Evolutionary conservation across 2,329 filamentous ascomycete genomes (phyloP), one percentile per base, ranked within the genome.

Genomic region (Sporothrix curviconia): DNA sequence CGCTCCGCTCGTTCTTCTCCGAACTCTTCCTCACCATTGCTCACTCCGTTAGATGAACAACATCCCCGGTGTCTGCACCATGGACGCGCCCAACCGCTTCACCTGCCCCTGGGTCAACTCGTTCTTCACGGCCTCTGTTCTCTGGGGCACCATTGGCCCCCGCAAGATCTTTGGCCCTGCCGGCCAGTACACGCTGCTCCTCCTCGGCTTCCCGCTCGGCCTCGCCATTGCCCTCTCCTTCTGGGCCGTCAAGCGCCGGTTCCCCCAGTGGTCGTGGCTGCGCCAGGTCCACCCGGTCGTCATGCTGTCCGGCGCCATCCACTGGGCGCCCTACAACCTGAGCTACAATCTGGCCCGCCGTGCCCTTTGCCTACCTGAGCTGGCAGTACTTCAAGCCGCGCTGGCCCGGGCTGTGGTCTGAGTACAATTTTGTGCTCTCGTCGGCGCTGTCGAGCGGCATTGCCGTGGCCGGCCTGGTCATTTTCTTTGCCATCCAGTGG

Each of bases 121-220:
- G 1, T 90, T 95, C 71, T 95, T 95, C 77, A 94, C 94, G 70
- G 90, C 90, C 54, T 90, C 85, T 56, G 92, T 95, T 57, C 81
- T 95, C 3, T 95, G 90, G 90, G 90, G 90, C 46, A 88, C 95
- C 7, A 88, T 95, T 12, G 90, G 90, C 0, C 90, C 90, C 0
- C 73, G 78, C 56, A 85, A 92, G 64, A 94, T 95, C 76, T 95
- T 95, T 65, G 90, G 90, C 0, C 79, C 80, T 1, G 79, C 78
- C 32, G 88, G 88, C 15, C 83, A 89, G 7, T 95, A 95, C 69
- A 80, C 86, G 17, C 78, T 82, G 8, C 78, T 95, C 1, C 81
- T 95, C 2, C 95, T 87, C 87, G 89, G 87, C 57, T 95, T 95
- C 71, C 78, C 87, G 4, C 71, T 92, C 22, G 90, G 90, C 24